Conservation (phyloP, 768 basidiomycete genomes). For the Panus rudis region DNA sequence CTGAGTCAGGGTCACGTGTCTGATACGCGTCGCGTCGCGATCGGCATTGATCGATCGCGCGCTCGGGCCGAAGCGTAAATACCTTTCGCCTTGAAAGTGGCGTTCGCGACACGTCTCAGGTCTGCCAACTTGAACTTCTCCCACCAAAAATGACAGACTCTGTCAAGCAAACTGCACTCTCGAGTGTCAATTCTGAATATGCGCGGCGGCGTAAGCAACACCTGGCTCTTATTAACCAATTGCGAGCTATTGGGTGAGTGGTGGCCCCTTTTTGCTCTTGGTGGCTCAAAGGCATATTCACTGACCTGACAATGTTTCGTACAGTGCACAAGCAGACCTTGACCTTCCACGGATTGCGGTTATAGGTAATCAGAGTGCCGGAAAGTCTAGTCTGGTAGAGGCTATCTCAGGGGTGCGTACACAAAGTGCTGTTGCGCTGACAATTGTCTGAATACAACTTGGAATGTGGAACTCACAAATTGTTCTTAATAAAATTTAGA, state of each 20-base stretch:
- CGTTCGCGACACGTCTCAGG: too few species aligned
- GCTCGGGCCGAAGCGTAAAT: too few species aligned
- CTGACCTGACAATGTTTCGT: background rate
- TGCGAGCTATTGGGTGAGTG: slow-evolving; percentile 23
- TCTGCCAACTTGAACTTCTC: too few species aligned
- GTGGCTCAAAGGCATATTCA: background rate
- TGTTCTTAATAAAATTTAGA: slow-evolving; percentile 2
- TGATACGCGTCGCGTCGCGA: too few species aligned
- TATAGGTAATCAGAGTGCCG: slow-evolving; percentile 48
- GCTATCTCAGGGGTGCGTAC: slow-evolving; percentile 37
- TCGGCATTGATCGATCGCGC: too few species aligned
- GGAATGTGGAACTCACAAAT: background rate
- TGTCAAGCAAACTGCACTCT: background rate
- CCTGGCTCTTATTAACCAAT: slow-evolving; percentile 10
- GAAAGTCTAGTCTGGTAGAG: slow-evolving; percentile 42
- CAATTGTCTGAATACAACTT: too few species aligned
- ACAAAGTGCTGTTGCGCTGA: too few species aligned
- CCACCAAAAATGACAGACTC: background rate
- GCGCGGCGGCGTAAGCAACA: slow-evolving; percentile 10
- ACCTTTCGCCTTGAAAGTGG: too few species aligned
- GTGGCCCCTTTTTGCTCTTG: background rate
- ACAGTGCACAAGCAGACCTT: slow-evolving; percentile 37
- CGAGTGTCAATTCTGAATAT: slow-evolving; percentile 6
- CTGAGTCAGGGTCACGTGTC: too few species aligned
- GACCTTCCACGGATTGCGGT: slow-evolving; percentile 45